Evolutionary conservation across 768 basidiomycete species (phyloP), one percentile per base, ranked within the genome.

Genomic region (Crassisporium funariophilum): DNA sequence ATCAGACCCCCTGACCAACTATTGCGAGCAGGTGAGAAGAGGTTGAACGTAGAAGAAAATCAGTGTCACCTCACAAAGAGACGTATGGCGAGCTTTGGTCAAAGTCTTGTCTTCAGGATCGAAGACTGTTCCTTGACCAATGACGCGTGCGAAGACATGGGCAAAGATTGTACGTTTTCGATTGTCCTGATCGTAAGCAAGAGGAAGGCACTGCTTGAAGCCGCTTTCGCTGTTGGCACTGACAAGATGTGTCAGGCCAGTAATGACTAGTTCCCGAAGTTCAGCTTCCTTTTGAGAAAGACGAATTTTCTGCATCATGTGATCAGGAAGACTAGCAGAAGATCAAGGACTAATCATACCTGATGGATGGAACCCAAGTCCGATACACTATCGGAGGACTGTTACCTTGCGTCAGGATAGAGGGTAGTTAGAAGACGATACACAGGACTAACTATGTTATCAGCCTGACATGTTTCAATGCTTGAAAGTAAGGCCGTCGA

Each of bases 161-260:
- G 91, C 82, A 58, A 94, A 97, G 19, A 93, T 90, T 8, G 79
- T 75, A 11, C 91, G 80, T 56, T 86, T 84, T 29, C 77, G 68
- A 19, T 76, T 69, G 58, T 94, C 87, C 16, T 72, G 63, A 56
- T 90, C 85, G 55, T 91, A 92, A 1, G 88, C 89, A 48, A 89
- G 72, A 4, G 83, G 71, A 16, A 95, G 78, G 57, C 88, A 92
- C 62, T 95, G 90, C 63, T 92, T 93, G 60, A 95, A 83, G 4
- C 91, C 93, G 55, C 82, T 86, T 59, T 94, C 90, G 12, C 88
- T 84, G 60, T 95, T 95, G 10, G 91, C 81, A 24, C 77, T 80
- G 45, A 95, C 84, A 5, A 95, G 73, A 50, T 92, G 84, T 1
- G 91, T 80, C 5, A 95, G 77, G 1, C 88, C 90, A 4, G 82